Evolutionary conservation across 345 rosid species (phyloP), one percentile per base, ranked within the genome.

Genomic region (Schrenkiella parvula): DNA sequence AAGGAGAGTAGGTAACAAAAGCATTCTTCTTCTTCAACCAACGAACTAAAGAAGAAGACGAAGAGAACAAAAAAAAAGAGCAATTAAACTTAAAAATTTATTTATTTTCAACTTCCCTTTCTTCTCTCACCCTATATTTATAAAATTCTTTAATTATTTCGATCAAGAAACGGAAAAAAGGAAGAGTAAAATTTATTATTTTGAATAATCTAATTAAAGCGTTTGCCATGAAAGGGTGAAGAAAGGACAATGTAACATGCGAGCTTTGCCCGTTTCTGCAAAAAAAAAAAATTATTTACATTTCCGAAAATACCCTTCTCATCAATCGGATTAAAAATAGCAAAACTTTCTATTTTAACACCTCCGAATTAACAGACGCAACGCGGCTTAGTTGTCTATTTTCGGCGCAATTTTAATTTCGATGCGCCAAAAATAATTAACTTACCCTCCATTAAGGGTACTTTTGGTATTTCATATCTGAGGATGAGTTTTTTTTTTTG

Each of bases 211-310:
- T 70, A 85, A 78, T 79, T 79, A 86, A 84, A 82, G 90, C 82
- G 74, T 74, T 83, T 75, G 61, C 74, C 80, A 74, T 81, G 83
- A 66, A 82, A 64, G 66, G 58, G 72, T 71, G 73, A 73, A 44
- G 32, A 72, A 76, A 75, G 70, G 66, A 84, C 80, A 89, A 82
- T 84, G 87, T 85, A 87, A 88, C 92, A 87, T 87, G 88, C 89
- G 86, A 82, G 83, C 22, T 81, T 80, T 74, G 83, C 92, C 86
- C 83, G 86, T 84, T 87, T 87, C 83, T 70, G 81, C 81, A 19
- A 15, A n/a, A 14, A 8, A 34, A 17, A 66, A 12, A 38, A 9
- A 1, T 37, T 37, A 14, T 55, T 12, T 4, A 0, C 1, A 3
- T 52, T 82, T 57, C 78, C 87, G 23, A 66, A 72, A 26, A 60